These are phyloP conservation scores for Eucalyptus microcorys DNA, from an alignment of 345 rosid genomes.

Conservation along the genomic window DNA sequence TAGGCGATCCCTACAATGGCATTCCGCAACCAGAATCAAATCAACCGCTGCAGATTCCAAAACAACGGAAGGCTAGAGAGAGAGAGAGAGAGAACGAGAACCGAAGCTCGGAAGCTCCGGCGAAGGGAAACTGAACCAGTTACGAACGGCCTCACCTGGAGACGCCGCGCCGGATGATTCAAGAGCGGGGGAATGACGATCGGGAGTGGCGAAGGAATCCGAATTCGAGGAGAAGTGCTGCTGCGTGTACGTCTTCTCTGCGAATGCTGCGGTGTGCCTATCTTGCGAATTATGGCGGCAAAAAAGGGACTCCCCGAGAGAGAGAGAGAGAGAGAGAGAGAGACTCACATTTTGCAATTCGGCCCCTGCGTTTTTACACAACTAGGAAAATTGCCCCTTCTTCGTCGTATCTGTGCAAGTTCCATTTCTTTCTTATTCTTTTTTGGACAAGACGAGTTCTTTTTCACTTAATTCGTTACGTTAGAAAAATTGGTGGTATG, in stretches of 20 bases:
- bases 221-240: background rate
- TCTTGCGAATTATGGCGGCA: background rate
- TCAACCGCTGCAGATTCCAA: background rate
- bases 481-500: background rate
- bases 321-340: too few species aligned
- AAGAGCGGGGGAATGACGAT: background rate
- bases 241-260: background rate
- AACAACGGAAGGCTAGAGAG: background rate
- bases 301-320: background rate
- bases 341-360: background rate
- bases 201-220: background rate
- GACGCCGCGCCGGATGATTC: background rate
- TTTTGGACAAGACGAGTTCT: background rate
- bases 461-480: background rate
- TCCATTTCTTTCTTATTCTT: background rate
- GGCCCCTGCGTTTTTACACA: background rate
- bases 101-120: background rate
- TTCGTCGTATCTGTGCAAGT: background rate
- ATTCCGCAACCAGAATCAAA: background rate
- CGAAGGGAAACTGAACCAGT: background rate
- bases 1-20: background rate
- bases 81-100: background rate
- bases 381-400: background rate
- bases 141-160: background rate
- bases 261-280: background rate